Evolutionary conservation across 495 filamentous ascomycete genomes (phyloP), one percentile per base, ranked within the genome.

Genomic region (Venustampulla echinocandica): DNA sequence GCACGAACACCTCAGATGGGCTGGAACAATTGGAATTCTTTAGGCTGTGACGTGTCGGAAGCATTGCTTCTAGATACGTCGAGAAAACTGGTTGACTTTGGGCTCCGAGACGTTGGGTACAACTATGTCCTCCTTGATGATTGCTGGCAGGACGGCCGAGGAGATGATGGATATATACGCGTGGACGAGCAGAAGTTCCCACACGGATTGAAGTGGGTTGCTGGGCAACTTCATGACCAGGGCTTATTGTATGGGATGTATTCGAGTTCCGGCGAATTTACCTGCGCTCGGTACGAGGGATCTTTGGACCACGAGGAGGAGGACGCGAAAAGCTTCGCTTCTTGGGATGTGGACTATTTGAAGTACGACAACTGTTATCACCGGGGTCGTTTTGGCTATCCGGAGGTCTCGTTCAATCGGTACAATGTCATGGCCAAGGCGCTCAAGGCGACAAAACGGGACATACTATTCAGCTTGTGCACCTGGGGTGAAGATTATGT

Each of bases 221-320:
- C 74, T 2, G 57, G 73, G 20, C 42, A 71, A 44, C 68, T 86
- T 21, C 82, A 86, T 58, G 58, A 42, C 13, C 56, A 81, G 53
- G 79, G 78, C 0, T 55, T 85, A 32, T 80, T 79, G 50, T 68
- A 84, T 18, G 82, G 82, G 0, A 78, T 86, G 30, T 86, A 85
- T 59, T 58, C 52, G 18, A 70, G 69, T 50, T 81, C 81, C 3
- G 81, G 82, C 10, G 66, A 63, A 10, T 59, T 61, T 38, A 85
- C 82, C 4, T 85, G 81, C 47, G 80, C 69, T 3, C 72, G 70
- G 4, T 82, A 82, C 46, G 72, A 75, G 2, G 82, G 74, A 0
- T 73, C 66, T 42, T 47, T 84, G 6, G 77, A 75, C 5, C 68
- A 79, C 42, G 82, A 85, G 56, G 48, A 54, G 1, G 65, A 75